A percentile compares a stretch with the other conserved stretches of the same genome.
Evolutionary conservation across 2,329 filamentous ascomycete genomes (phyloP).

Genomic region (Diaporthe longicolla): DNA sequence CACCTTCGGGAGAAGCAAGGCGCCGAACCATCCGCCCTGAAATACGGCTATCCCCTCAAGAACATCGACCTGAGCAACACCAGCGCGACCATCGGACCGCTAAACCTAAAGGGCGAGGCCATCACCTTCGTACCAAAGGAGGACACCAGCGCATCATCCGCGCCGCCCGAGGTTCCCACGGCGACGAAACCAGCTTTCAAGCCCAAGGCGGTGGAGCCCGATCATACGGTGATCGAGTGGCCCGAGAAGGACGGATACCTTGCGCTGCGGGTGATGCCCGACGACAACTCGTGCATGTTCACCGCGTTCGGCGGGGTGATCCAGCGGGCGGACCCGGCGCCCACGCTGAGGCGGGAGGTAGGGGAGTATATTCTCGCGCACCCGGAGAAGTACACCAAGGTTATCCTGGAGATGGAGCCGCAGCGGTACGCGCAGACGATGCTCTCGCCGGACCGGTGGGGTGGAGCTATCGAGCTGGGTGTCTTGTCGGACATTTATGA

Average conservation of each 20-base stretch:
- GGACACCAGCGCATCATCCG: constrained; percentile 39
- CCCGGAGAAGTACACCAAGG: constrained; percentile 80
- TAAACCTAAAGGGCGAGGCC: constrained; percentile 64
- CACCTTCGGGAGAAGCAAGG: constrained; percentile 75
- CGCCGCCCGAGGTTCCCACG: constrained; percentile 33
- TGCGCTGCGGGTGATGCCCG: constrained; percentile 94
- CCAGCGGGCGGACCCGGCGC: constrained; percentile 66
- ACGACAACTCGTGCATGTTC: constrained; percentile 96
- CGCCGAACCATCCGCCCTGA: constrained; percentile 78
- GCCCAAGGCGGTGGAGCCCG: constrained; percentile 54
- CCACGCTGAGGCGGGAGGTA: constrained; percentile 80
- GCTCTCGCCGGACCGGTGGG: constrained; percentile 85
- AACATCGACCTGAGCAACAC: constrained; percentile 72
- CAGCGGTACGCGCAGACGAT: constrained; percentile 87
- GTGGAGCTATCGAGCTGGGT: constrained; percentile 89
- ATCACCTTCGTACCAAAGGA: constrained; percentile 64
- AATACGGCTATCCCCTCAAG: constrained; percentile 87
- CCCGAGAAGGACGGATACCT: constrained; percentile 65
- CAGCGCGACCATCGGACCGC: constrained; percentile 62
- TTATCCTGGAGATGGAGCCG: constrained; percentile 80
- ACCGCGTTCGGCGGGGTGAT: constrained; percentile 87
- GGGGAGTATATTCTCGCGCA: constrained; percentile 83
- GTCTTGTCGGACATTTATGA: constrained; percentile 89
- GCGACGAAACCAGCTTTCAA: constrained; percentile 47
- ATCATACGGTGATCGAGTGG: constrained; percentile 64